Base-by-base conservation (phyloP, 2,329 filamentous ascomycete species). In the Aspergillus hortae region DNA sequence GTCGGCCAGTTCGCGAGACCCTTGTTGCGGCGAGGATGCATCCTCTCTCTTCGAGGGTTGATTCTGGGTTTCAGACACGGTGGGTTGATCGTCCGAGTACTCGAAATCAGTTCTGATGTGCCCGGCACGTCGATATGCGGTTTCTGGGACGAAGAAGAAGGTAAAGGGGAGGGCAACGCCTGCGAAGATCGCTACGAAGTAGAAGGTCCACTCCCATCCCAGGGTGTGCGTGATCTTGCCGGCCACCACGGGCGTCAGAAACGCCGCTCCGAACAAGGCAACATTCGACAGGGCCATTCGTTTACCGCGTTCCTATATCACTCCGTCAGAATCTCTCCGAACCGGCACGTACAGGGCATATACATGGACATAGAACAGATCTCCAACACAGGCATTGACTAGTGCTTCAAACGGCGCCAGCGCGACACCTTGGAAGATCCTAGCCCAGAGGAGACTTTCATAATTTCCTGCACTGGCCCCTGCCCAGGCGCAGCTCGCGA, bases 351-450 rank as follows among this genome's bases (percentile, higher is more conserved):
- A n/a, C 19, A 2, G 19, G 14, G 25, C 14, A 45, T 82, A 71
- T 70, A 89, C 84, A 74, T 92, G 92, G 23, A 96, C 90, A 69
- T 86, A 94, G 72, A 92, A 96, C 47, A 97, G 68, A 69, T 97
- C 92, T 38, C 91, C 92, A 6, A 96, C 89, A 45, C 85, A 87
- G 0, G 90, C 90, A 70, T 95, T 96, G 52, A 96, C 87, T 21
- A 96, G 76, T 1, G 89, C 89, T 72, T 97, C 92, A 59, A 94
- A 96, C 0, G 92, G 92, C 7, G 91, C 91, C 15, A 91, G 80
- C 0, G 88, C 91, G 41, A 96, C 80, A 17, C 92, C 92, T 70
- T 96, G 92, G 51, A 95, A 82, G 47, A 95, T 81, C 11, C 92
- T 80, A 11, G 92, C 87, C 73, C 85, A 89, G 4, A 94, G 67